phyloP scores from a whole-genome alignment of 1,139 yeast species.

The Spathaspora sp. region DNA sequence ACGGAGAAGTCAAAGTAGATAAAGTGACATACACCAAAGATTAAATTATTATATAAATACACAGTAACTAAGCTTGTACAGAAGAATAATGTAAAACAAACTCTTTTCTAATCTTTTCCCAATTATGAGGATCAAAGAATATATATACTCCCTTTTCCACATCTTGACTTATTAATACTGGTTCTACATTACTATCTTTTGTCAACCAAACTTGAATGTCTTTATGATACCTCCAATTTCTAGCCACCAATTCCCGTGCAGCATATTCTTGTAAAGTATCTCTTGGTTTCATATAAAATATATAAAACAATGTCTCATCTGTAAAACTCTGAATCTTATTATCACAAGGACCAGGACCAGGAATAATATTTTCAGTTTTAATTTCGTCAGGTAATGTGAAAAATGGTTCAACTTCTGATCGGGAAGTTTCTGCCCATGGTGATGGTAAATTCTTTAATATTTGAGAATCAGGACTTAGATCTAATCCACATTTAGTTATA shows the following conservation, averaged over 20 bases:
- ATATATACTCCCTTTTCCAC: conserved; percentile 95
- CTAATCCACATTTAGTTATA: conserved; percentile 69
- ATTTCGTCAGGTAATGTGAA: conserved; percentile 62
- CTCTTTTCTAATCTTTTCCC: conserved; percentile 93
- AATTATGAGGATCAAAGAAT: conserved; percentile 91
- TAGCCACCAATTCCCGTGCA: conserved; percentile 80
- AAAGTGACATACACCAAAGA: conserved; percentile 79
- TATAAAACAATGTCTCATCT: conserved; percentile 91
- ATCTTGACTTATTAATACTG: conserved; percentile 77
- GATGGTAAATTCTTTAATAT: conserved; percentile 76
- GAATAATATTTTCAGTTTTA: conserved; percentile 44
- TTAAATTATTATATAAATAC: conserved; percentile 15
- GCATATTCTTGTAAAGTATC: conserved; percentile 93
- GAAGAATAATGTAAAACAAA: conserved; percentile 65
- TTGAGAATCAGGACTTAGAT: conserved; percentile 48
- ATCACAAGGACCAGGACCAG: conserved; percentile 53
- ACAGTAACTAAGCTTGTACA: conserved; percentile 37
- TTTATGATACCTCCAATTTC: conserved; percentile 98
- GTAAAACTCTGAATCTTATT: conserved; percentile 73
- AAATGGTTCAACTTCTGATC: conserved; percentile 88
- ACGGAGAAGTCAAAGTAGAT: conserved; percentile 88
- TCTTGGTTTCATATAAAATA: conserved; percentile 91
- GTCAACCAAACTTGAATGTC: conserved; percentile 96
- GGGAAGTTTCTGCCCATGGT: conserved; percentile 92
- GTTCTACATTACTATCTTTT: conserved; percentile 88